Conservation (phyloP, 371 early-diverging fungal genomes). For the Funneliformis caledonium region DNA sequence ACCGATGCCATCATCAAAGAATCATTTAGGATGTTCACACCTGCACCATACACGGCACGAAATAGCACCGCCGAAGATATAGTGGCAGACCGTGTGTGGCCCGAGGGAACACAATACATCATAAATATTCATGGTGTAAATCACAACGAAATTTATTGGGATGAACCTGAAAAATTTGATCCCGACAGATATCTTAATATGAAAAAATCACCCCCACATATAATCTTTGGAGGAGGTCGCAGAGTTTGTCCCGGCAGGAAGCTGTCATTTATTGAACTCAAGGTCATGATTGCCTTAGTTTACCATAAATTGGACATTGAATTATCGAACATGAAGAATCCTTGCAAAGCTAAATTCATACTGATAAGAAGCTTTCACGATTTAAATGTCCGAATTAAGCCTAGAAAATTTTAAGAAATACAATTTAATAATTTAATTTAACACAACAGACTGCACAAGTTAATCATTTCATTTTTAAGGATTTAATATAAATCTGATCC, state of each 20-base stretch:
- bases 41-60: neutral
- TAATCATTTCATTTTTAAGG: no score
- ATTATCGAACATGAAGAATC: neutral
- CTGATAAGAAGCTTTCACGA: neutral
- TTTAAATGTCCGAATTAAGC: neutral
- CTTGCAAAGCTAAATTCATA: neutral
- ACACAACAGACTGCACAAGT: no score
- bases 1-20: constrained; percentile 28
- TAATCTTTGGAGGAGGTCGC: constrained; percentile 4
- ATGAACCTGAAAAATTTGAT: constrained; percentile 30
- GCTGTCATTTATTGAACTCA: neutral
- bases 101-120: neutral
- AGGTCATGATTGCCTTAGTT: neutral
- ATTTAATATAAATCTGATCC: no score
- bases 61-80: neutral
- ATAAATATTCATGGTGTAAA: neutral
- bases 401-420: neutral
- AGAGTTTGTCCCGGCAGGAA: constrained; percentile 13
- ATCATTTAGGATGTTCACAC: neutral
- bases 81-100: constrained; percentile 9
- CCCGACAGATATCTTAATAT: constrained; percentile 25
- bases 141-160: constrained; percentile 1
- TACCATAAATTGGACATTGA: constrained; percentile 2
- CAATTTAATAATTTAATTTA: no score
- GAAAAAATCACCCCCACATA: neutral